Conservation (phyloP, 1,139 yeast genomes). For the Meyerozyma elateridarum region DNA sequence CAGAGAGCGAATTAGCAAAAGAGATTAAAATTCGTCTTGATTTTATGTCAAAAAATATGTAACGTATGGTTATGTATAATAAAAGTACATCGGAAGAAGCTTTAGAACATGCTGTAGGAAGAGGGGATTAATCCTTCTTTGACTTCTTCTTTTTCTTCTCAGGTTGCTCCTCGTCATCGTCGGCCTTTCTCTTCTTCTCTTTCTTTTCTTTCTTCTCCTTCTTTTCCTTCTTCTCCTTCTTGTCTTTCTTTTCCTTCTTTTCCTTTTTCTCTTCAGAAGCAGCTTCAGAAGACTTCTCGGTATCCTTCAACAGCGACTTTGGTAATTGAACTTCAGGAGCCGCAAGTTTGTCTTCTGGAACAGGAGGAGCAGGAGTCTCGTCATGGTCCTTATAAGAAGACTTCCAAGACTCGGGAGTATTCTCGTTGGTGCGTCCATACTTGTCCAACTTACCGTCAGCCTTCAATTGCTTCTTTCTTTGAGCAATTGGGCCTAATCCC, state of each 20-base stretch:
- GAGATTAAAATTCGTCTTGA: constrained; percentile 9
- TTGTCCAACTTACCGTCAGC: constrained; percentile 96
- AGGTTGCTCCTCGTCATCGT: constrained; percentile 50
- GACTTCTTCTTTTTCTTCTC: constrained; percentile 35
- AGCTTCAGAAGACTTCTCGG: constrained; percentile 22
- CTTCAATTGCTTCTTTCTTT: constrained; percentile 96
- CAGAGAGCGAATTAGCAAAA: constrained; percentile 8
- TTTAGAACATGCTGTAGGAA: no score
- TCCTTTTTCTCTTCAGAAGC: constrained; percentile 46
- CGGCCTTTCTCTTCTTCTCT: constrained; percentile 50
- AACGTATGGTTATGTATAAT: constrained; percentile 6
- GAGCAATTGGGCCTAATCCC: constrained; percentile 99
- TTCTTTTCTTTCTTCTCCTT: constrained; percentile 37
- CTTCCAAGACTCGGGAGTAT: constrained; percentile 93
- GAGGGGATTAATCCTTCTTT: constrained; percentile 2
- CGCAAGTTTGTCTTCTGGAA: constrained; percentile 43
- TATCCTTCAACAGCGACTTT: constrained; percentile 43
- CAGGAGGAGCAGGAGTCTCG: constrained; percentile 53
- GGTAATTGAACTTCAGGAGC: constrained; percentile 52
- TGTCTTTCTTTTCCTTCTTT: constrained; percentile 37
- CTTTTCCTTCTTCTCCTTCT: constrained; percentile 68
- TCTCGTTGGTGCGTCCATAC: constrained; percentile 88
- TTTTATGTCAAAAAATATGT: constrained; percentile 8
- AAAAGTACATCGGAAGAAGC: constrained; percentile 7
- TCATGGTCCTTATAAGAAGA: constrained; percentile 78